Evolutionary conservation across 129 eudicot species (phyloP), one percentile per base, ranked within the genome.

Genomic region (Calendula officinalis): DNA sequence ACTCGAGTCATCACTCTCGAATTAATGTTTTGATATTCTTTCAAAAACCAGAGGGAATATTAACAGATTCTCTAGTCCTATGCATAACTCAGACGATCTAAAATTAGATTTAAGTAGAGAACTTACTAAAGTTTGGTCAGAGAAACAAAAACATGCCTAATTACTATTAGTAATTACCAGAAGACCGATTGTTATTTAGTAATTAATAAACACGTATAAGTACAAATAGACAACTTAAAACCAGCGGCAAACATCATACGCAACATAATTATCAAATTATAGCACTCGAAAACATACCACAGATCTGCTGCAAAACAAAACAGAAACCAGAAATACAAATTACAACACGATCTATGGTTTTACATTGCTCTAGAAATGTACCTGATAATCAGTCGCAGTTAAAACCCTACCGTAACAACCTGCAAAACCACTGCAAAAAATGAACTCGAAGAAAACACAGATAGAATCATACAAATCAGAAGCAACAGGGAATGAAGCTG

Each of bases 281-380:
- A 57, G 48, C 66, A 69, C 32, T 43, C 33, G 36, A 73, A 68
- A 56, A 60, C 50, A 56, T 17, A 75, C 41, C 57, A 43, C 34
- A 58, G 66, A 66, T 74, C 50, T 66, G 48, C 50, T 66, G 48
- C 50, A 50, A 38, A 12, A 27, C 40, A 67, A 0, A 62, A 44
- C 16, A 9, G 45, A 68, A 36, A 69, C 35, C 56, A 44, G 14
- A 56, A 14, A 32, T 4, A 56, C 3, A 68, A 34, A 32, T 32
- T 56, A 56, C 22, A 15, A 4, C n/a, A 69, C 9, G 4, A 56
- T 8, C 14, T 69, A 41, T 56, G 35, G 42, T 56, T 41, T n/a
- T 16, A 64, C 9, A 37, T 49, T 75, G 78, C 22, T 88, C 89
- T 82, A 60, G 74, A 44, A 58, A 53, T 10, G 50, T 74, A 82